Evolutionary conservation across 2,329 filamentous ascomycete genomes (phyloP).

Genomic region (Ascochyta rabiei): DNA sequence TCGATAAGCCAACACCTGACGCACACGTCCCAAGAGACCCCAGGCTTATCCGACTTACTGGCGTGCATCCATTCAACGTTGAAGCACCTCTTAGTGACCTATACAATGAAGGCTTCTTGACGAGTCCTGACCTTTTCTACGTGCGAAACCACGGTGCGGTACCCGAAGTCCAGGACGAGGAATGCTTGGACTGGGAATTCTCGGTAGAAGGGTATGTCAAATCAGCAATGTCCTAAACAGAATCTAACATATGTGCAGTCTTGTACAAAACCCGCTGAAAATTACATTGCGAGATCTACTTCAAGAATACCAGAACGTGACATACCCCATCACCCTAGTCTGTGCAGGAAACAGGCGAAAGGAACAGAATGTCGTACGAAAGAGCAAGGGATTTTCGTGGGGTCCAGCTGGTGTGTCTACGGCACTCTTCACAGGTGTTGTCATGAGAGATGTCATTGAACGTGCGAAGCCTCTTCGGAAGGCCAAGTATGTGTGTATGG

Average conservation of each 20-base stretch:
- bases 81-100: conserved; percentile 81
- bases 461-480: conserved; percentile 70
- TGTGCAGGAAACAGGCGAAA: conserved; percentile 92
- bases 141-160: conserved; percentile 90
- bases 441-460: conserved; percentile 73
- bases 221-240: neutral
- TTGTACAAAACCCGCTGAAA: conserved; percentile 77
- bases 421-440: conserved; percentile 83
- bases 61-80: conserved; percentile 88
- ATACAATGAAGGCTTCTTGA: conserved; percentile 83
- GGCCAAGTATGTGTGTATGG: conserved; percentile 86
- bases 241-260: conserved; percentile 41
- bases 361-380: conserved; percentile 88
- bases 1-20: conserved; percentile 85
- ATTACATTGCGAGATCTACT: conserved; percentile 76
- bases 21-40: conserved; percentile 79
- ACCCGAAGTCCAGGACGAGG: conserved; percentile 73
- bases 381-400: conserved; percentile 95
- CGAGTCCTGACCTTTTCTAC: conserved; percentile 86
- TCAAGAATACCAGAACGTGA: conserved; percentile 77
- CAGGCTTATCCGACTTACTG: conserved; percentile 83
- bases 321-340: conserved; percentile 85
- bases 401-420: conserved; percentile 86
- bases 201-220: conserved; percentile 70
- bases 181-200: conserved; percentile 80